Evolutionary conservation across 306 rosid genomes (phyloP).

Genomic region (Cucurbita moschata): DNA sequence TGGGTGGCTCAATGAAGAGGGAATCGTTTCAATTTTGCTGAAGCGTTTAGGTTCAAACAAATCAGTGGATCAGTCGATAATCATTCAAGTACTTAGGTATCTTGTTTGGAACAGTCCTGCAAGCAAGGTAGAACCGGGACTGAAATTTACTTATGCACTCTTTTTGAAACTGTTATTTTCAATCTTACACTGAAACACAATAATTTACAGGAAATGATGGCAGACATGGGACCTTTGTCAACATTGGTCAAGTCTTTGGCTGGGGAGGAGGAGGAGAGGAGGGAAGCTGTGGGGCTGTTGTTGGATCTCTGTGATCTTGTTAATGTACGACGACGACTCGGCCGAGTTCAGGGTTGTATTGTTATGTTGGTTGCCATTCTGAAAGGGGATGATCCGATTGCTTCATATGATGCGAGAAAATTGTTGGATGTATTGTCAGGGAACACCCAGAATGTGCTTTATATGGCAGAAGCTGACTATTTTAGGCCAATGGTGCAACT

Average conservation of each 20-base stretch:
- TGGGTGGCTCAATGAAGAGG: slow-evolving; percentile 47
- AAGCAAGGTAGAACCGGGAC: slow-evolving; percentile 40
- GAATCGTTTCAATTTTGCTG: slow-evolving; percentile 36
- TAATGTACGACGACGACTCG: slow-evolving; percentile 49
- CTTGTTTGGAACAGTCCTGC: slow-evolving; percentile 31
- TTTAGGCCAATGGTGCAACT: slow-evolving; percentile 61
- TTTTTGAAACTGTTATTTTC: not conserved
- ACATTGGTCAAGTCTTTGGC: slow-evolving; percentile 55
- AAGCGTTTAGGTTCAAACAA: slow-evolving; percentile 48
- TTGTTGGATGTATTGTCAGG: slow-evolving; percentile 54
- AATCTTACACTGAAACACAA: not conserved
- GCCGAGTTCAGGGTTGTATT: slow-evolving; percentile 79
- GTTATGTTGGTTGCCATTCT: slow-evolving; percentile 71
- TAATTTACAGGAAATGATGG: slow-evolving; percentile 60
- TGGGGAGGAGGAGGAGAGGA: slow-evolving; percentile 65
- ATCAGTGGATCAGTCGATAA: slow-evolving; percentile 25
- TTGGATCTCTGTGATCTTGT: slow-evolving; percentile 48
- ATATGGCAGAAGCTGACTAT: slow-evolving; percentile 94
- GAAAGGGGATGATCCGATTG: slow-evolving; percentile 56
- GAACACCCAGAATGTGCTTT: slow-evolving; percentile 76
- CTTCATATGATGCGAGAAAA: slow-evolving; percentile 50
- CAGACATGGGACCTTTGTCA: slow-evolving; percentile 42
- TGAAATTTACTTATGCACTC: not conserved
- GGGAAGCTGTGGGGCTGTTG: slow-evolving; percentile 67
- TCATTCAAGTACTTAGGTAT: slow-evolving; percentile 38